A percentile compares a stretch with the other conserved stretches of the same genome.
These are phyloP conservation scores for Eimeria zaria DNA, from an alignment of 169 alveolate species.

Conservation along the genomic window DNA sequence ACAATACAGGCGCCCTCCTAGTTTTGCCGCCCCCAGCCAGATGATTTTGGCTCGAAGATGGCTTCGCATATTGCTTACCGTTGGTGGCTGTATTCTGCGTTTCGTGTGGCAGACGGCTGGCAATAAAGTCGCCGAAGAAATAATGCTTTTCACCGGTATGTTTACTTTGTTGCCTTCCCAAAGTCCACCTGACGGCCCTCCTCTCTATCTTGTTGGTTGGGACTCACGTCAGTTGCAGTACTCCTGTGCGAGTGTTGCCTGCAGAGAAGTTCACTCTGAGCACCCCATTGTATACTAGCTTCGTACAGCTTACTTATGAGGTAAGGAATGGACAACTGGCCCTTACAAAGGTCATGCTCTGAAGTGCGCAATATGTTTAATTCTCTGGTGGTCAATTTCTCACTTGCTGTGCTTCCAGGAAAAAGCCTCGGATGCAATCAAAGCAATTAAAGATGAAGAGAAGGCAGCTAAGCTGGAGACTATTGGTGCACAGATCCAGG, in stretches of 20 bases:
- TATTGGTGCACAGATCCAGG: neutral
- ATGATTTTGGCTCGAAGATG: neutral
- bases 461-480: neutral
- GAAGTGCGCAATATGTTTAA: too few species aligned
- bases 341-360: neutral
- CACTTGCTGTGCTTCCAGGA: neutral
- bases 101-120: constrained; percentile 7
- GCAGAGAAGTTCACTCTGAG: constrained; percentile 7
- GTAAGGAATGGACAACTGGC: neutral
- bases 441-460: neutral
- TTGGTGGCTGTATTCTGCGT: neutral
- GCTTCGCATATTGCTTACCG: too few species aligned
- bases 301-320: neutral
- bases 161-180: neutral
- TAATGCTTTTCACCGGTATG: neutral
- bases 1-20: neutral
- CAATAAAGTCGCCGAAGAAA: neutral
- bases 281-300: neutral
- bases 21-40: neutral
- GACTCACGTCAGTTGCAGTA: neutral
- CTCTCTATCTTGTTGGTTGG: neutral
- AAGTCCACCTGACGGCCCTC: neutral
- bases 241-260: neutral
- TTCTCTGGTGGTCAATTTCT: too few species aligned
- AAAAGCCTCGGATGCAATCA: neutral